Base-by-base conservation (phyloP, 345 rosid genomes). In the Ceriops zippeliana region DNA sequence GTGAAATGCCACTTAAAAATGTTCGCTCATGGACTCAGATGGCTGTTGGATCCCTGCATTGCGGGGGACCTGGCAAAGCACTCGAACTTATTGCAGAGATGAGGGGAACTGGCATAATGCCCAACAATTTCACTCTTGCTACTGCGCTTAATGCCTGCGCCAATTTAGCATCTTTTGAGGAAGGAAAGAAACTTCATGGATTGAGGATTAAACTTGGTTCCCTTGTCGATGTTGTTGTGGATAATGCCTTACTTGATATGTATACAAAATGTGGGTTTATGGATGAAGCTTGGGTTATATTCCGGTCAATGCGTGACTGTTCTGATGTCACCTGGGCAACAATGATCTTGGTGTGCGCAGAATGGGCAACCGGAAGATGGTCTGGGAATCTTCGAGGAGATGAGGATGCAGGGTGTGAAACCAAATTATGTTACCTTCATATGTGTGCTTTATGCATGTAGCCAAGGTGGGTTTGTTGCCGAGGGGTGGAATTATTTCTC, bases 231-330 rank as follows among this genome's bases (percentile, higher is more conserved):
- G 77, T 69, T 32, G 79, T 85, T 49, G 88, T 81, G 38, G 88
- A 83, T 49, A 86, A 86, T 70, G 82, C 90, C 2, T 52, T 86
- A 71, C 72, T 84, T 6, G 88, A 86, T 70, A 81, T 86, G 86
- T 86, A 82, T 53, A 77, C 74, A 31, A 86, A 86, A 68, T 79
- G 84, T 30, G 85, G 88, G 38, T 79, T 73, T 69, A 73, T 84
- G 86, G 84, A 81, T 58, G 69, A 54, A 75, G 85, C 86, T 22
- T 47, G 82, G 81, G 63, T 61, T 56, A 78, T 82, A 62, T 86
- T 82, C 28, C 58, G 13, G 31, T 76, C 60, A 1, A 77, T 79
- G 77, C 68, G 51, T 19, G 76, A 75, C 28, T 74, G 66, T 37
- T 68, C 86, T 16, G 75, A 82, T 46, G 76, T 86, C 57, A 74